Base-by-base conservation (phyloP, 2,329 filamentous ascomycete genomes). In the Hypoxylon sp. region DNA sequence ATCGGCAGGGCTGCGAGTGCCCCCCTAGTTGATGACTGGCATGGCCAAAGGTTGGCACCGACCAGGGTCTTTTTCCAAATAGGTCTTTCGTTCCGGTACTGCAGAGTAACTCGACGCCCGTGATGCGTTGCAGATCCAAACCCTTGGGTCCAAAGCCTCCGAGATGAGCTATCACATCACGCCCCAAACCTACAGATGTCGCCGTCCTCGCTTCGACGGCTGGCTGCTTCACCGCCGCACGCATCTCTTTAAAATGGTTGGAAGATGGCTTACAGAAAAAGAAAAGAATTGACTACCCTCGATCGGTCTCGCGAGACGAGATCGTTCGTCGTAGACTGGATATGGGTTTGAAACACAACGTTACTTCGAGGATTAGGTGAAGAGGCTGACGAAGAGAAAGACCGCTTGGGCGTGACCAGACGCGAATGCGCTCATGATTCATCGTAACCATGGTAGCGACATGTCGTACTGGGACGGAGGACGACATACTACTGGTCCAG, bases 81-180 rank as follows among this genome's bases (percentile, higher is more conserved):
- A 52, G 39, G 63, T 54, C 50, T 19, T 48, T 61, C 41, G 28
- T 56, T 53, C 62, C 63, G 65, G 56, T 7, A 58, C 28, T 48
- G 48, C 62, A 46, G 37, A 44, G 46, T 53, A 52, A 47, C 39
- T 50, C 17, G 39, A 63, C 41, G 54, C 43, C 49, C 47, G 26
- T 53, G 47, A 55, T 48, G 54, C 52, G 59, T 63, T 63, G 57
- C 59, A 66, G 56, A 61, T 61, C 65, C 65, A 43, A 62, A 32
- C 37, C 51, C 54, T 65, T 63, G 65, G 65, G 65, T 64, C 65
- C 32, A 41, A 57, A 49, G 24, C 49, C 32, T 53, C 49, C 47
- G 39, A 47, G 53, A 37, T 47, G 50, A 62, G 53, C 24, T 54
- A 61, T 56, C 54, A 59, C 54, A 37, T 44, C 37, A 20, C 20